Conservation (phyloP, 371 early-diverging fungal species). For the Catenaria anguillulae region DNA sequence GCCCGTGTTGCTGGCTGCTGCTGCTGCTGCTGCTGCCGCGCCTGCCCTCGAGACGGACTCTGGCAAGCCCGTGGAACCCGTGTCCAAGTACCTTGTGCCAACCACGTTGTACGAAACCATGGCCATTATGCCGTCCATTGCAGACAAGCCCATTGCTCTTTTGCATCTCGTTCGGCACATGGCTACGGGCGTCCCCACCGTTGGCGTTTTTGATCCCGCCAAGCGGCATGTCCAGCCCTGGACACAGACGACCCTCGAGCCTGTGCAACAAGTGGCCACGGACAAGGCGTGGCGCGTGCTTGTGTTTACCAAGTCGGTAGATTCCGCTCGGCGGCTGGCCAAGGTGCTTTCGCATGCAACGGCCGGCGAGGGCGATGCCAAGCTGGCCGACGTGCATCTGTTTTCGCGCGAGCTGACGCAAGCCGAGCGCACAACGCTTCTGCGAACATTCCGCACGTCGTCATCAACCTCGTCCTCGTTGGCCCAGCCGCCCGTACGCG, state of each 20-base stretch:
- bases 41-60: no score
- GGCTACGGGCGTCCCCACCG: no score
- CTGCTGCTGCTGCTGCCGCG: background rate
- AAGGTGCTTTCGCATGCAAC: constrained; percentile 26
- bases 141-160: background rate
- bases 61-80: no score
- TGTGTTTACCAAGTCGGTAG: constrained; percentile 77
- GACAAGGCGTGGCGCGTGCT: constrained; percentile 38
- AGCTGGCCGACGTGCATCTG: constrained; percentile 36
- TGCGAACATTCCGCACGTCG: constrained; percentile 48
- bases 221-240: no score
- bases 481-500: constrained; percentile 9
- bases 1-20: background rate
- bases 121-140: background rate
- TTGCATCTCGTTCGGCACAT: background rate
- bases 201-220: no score
- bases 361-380: background rate
- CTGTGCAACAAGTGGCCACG: background rate
- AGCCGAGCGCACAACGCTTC: constrained; percentile 41
- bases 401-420: constrained; percentile 68
- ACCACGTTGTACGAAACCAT: background rate
- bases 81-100: background rate
- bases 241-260: no score
- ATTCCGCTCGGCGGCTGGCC: constrained; percentile 61
- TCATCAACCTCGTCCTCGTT: constrained; percentile 11